Conservation (phyloP, 2,329 filamentous ascomycete genomes). For the Fonsecaea nubica region DNA sequence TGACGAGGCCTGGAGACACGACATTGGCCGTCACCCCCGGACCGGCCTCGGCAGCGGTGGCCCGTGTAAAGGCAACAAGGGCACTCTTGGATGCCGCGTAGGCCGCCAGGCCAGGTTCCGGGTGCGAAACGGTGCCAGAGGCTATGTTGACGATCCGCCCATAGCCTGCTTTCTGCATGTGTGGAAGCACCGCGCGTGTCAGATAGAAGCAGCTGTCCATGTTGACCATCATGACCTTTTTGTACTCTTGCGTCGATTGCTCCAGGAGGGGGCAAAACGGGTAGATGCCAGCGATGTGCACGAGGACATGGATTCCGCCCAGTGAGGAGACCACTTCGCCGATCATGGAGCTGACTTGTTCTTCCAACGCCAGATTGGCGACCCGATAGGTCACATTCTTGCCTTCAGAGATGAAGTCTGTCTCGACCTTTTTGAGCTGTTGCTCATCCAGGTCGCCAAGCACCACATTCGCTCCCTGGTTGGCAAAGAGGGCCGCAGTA, state of each 20-base stretch:
- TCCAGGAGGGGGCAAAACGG: conserved; percentile 28
- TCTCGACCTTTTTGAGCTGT: conserved; percentile 41
- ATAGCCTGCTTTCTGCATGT: conserved; percentile 45
- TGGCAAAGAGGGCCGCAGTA: conserved; percentile 54
- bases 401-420: neutral
- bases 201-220: conserved; percentile 56
- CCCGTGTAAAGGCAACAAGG: conserved; percentile 49
- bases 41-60: conserved; percentile 50
- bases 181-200: conserved; percentile 40
- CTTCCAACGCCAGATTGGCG: conserved; percentile 12
- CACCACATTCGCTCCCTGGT: conserved; percentile 54
- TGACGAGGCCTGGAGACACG: conserved; percentile 58
- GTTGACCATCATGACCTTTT: conserved; percentile 53
- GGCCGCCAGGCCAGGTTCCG: conserved; percentile 44
- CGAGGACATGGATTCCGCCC: conserved; percentile 22
- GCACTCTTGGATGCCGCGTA: conserved; percentile 52
- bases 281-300: conserved; percentile 24
- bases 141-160: conserved; percentile 54
- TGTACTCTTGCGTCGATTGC: conserved; percentile 53
- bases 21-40: conserved; percentile 54
- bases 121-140: conserved; percentile 50
- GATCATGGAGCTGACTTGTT: conserved; percentile 48
- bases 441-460: conserved; percentile 48
- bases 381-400: neutral
- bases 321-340: conserved; percentile 38